Percentiles rank a stretch among this genome's conserved stretches.
Evolutionary conservation across 306 rosid species (phyloP).

Genomic region (Cotoneaster glaucophyllus): DNA sequence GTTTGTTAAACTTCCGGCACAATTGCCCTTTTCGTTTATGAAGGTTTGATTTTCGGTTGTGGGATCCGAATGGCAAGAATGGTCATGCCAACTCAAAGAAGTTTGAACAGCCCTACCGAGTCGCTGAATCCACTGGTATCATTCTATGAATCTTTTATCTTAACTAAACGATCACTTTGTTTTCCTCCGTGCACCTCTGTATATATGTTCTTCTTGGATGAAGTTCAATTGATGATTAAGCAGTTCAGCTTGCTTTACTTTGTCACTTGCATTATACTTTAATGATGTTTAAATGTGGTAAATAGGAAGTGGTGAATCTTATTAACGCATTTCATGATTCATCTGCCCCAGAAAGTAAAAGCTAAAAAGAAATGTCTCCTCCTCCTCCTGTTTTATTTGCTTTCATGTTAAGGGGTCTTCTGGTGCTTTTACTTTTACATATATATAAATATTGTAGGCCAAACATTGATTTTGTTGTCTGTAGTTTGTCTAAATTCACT

Average conservation of each 20-base stretch:
- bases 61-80: not conserved
- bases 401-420: conserved; percentile 16
- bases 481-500: not conserved
- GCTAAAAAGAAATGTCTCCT: not conserved
- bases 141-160: not conserved
- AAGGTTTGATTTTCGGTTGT: not conserved
- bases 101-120: not conserved
- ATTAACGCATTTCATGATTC: not conserved
- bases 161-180: not conserved
- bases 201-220: not conserved
- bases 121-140: not conserved
- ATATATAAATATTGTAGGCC: not conserved
- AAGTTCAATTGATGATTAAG: not conserved
- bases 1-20: not conserved
- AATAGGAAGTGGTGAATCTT: too few relatives aligned
- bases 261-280: not conserved
- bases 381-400: conserved; percentile 1
- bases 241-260: not conserved
- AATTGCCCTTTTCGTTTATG: not conserved
- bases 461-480: not conserved
- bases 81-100: not conserved
- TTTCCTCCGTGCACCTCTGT: not conserved
- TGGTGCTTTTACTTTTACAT: conserved; percentile 1
- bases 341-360: not conserved
- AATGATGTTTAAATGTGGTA: not conserved